phyloP scores from a whole-genome alignment of 2,329 filamentous ascomycete species.

The Scedosporium apiospermum region DNA sequence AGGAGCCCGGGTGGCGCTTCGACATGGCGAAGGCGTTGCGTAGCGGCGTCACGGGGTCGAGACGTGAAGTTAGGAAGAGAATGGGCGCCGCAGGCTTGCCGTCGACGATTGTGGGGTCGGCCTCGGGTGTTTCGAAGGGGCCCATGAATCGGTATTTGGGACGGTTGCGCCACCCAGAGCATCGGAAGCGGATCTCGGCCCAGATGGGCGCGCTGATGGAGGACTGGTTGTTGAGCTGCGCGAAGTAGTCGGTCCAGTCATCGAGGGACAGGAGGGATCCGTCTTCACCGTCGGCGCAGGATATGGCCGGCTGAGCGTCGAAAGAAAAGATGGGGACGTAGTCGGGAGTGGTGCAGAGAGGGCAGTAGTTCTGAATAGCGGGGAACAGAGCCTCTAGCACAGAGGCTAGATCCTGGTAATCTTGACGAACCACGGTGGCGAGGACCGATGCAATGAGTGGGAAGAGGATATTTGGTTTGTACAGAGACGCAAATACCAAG shows the following conservation, averaged over 20 bases:
- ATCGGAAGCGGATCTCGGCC: constrained; percentile 27
- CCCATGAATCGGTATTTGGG: constrained; percentile 31
- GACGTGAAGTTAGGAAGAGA: constrained; percentile 30
- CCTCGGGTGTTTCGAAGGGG: constrained; percentile 19
- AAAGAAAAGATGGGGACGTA: constrained; percentile 12
- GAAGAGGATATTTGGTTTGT: constrained; percentile 17
- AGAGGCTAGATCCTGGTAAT: constrained; percentile 1
- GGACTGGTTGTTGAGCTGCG: constrained; percentile 17
- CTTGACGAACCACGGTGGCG: not conserved
- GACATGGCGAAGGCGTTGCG: constrained; percentile 23
- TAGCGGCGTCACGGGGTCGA: constrained; percentile 37
- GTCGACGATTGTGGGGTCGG: constrained; percentile 13
- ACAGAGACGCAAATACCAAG: constrained; percentile 19
- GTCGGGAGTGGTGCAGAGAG: not conserved
- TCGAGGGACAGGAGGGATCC: constrained; percentile 11
- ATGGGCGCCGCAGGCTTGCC: constrained; percentile 30
- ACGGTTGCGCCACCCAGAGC: constrained; percentile 25
- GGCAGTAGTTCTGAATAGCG: constrained; percentile 6
- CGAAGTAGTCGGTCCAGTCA: constrained; percentile 21
- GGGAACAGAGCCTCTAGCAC: constrained; percentile 13
- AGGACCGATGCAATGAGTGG: constrained; percentile 7
- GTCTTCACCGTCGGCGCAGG: constrained; percentile 17
- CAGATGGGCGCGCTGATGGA: constrained; percentile 21
- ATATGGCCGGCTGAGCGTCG: constrained; percentile 12
- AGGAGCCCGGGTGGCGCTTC: constrained; percentile 16